A percentile compares a stretch with the other conserved stretches of the same genome.
Evolutionary conservation across 2,329 filamentous ascomycete genomes (phyloP).

Genomic region (Periglandula ipomoeae): DNA sequence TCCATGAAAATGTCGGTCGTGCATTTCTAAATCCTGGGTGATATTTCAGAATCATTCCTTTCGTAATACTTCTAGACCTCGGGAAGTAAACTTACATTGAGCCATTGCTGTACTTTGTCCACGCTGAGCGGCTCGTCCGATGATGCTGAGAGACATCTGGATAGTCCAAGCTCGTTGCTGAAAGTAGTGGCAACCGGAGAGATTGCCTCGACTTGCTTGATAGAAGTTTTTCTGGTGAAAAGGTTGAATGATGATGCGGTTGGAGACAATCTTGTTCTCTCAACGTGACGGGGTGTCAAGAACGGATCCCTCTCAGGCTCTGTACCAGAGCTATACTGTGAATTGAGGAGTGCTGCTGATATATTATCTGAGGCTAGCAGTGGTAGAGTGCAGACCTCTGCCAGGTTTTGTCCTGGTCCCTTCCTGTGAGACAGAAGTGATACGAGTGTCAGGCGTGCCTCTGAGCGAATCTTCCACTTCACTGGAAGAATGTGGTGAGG

Average conservation of each 20-base stretch:
- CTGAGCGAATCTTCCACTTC: conserved; percentile 47
- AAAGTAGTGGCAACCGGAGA: conserved; percentile 25
- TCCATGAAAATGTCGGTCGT: conserved; percentile 27
- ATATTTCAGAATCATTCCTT: not conserved
- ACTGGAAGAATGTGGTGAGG: conserved; percentile 42
- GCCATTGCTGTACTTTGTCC: conserved; percentile 32
- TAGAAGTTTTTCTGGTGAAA: conserved; percentile 10
- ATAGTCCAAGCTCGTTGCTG: conserved; percentile 38
- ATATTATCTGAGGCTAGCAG: conserved; percentile 14
- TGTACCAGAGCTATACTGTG: conserved; percentile 15
- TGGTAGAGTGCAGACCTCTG: conserved; percentile 22
- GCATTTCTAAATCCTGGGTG: conserved; percentile 28
- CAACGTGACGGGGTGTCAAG: conserved; percentile 28
- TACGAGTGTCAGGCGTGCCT: conserved; percentile 54
- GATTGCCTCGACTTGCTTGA: conserved; percentile 13
- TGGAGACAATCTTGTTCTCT: conserved; percentile 46
- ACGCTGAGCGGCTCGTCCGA: conserved; percentile 21
- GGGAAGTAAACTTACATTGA: conserved; percentile 31
- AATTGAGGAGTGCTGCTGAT: conserved; percentile 15
- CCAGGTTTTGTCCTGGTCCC: conserved; percentile 33
- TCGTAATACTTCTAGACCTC: not conserved
- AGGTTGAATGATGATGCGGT: conserved; percentile 56
- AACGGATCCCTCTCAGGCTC: conserved; percentile 45
- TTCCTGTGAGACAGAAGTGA: conserved; percentile 56
- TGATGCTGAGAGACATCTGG: conserved; percentile 35